phyloP scores from a whole-genome alignment of 2,329 filamentous ascomycete genomes.

The Coniochaeta pulveracea region DNA sequence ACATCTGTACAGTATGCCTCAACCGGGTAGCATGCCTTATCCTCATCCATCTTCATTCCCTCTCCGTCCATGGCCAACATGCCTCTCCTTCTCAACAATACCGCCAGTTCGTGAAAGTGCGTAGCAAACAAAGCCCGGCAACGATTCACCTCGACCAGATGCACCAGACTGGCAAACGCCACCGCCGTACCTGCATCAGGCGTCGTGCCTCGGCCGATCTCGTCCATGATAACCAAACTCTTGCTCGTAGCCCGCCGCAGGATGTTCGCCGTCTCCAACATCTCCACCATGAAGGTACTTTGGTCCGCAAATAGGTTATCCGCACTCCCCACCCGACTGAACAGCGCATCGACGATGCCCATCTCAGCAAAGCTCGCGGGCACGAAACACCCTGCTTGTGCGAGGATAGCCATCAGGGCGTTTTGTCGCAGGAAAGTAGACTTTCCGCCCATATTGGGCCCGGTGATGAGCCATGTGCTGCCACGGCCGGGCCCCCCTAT shows the following conservation, averaged over 20 bases:
- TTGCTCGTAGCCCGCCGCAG: slow-evolving; percentile 71
- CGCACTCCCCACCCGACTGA: slow-evolving; percentile 84
- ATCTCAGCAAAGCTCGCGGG: slow-evolving; percentile 78
- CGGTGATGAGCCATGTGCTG: slow-evolving; percentile 57
- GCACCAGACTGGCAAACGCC: slow-evolving; percentile 77
- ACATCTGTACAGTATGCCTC: slow-evolving; percentile 86
- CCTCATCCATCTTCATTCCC: slow-evolving; percentile 11
- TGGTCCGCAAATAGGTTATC: slow-evolving; percentile 93
- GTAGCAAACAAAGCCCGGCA: slow-evolving; percentile 86
- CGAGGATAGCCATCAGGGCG: slow-evolving; percentile 84
- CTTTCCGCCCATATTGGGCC: slow-evolving; percentile 99
- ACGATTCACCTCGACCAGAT: slow-evolving; percentile 66
- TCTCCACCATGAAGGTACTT: slow-evolving; percentile 99
- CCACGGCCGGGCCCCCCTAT: slow-evolving; percentile 56
- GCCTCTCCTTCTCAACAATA: slow-evolving; percentile 52
- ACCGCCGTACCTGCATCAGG: slow-evolving; percentile 86
- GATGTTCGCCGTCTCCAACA: slow-evolving; percentile 92
- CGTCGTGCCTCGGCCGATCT: slow-evolving; percentile 89
- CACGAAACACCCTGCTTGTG: slow-evolving; percentile 87
- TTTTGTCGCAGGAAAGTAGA: slow-evolving; percentile 94
- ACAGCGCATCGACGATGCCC: slow-evolving; percentile 90
- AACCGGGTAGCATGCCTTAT: slow-evolving; percentile 38
- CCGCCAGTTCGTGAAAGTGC: slow-evolving; percentile 79
- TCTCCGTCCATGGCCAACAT: slow-evolving; percentile 23
- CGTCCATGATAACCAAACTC: slow-evolving; percentile 96